Evolutionary conservation across 345 rosid species (phyloP).

Genomic region (Brassica rapa): DNA sequence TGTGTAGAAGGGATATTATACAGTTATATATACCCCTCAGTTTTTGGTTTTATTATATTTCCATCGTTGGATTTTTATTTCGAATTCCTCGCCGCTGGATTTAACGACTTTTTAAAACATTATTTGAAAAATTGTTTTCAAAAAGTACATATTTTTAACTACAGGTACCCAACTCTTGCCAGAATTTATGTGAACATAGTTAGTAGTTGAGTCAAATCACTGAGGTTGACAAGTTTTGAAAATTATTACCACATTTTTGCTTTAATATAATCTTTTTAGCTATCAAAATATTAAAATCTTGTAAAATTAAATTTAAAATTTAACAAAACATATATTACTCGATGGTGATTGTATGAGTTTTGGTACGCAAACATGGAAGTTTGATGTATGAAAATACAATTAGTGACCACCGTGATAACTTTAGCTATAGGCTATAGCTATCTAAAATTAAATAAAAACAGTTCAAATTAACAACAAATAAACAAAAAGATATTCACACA

Average conservation of each 20-base stretch:
- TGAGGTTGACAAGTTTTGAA: not conserved
- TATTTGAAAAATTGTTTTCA: not conserved
- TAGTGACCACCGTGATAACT: not conserved
- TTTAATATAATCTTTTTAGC: not conserved
- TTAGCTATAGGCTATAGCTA: not conserved
- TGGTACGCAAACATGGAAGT: not conserved
- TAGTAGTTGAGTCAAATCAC: not conserved
- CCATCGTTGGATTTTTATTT: slow-evolving; percentile 16
- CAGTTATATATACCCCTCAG: not conserved
- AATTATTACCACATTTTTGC: not conserved
- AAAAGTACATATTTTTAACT: not conserved
- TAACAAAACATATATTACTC: not conserved
- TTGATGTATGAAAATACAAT: not conserved
- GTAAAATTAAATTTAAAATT: too few species aligned
- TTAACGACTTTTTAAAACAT: not conserved
- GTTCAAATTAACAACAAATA: not conserved
- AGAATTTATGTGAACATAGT: not conserved
- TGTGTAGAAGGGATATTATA: not conserved
- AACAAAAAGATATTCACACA: not conserved
- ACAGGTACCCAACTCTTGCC: not conserved
- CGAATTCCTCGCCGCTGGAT: not conserved
- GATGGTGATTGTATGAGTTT: not conserved
- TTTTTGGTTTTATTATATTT: slow-evolving; percentile 1
- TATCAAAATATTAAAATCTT: not conserved
- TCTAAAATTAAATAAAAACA: not conserved